phyloP scores from a whole-genome alignment of 2,329 filamentous ascomycete genomes.

The Aspergillus vadensis region DNA sequence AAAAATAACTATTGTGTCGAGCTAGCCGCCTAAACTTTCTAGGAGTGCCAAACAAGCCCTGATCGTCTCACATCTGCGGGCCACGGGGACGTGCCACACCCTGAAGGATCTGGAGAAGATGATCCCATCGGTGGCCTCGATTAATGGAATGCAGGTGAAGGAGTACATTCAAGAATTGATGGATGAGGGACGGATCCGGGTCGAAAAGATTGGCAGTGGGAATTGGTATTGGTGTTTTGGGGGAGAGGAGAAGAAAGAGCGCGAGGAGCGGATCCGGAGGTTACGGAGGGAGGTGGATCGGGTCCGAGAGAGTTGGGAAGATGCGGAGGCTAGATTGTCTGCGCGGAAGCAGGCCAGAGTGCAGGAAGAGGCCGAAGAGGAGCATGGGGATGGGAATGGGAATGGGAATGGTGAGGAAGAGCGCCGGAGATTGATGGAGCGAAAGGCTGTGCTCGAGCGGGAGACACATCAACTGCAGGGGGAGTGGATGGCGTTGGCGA shows the following conservation, averaged over 20 bases:
- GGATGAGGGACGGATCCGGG: constrained; percentile 63
- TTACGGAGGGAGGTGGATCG: constrained; percentile 35
- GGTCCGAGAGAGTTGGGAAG: constrained; percentile 31
- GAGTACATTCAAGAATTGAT: constrained; percentile 65
- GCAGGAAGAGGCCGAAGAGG: constrained; percentile 19
- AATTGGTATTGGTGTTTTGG: constrained; percentile 74
- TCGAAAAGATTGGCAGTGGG: constrained; percentile 70
- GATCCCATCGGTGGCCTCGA: constrained; percentile 62
- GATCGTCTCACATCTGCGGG: constrained; percentile 62
- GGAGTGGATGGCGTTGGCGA: constrained; percentile 12
- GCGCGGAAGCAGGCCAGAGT: constrained; percentile 39
- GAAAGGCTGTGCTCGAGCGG: constrained; percentile 27
- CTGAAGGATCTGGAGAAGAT: constrained; percentile 69
- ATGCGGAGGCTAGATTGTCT: constrained; percentile 39
- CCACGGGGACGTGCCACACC: constrained; percentile 62
- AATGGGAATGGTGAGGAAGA: constrained; percentile 26
- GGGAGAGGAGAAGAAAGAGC: constrained; percentile 57
- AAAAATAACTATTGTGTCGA: neutral
- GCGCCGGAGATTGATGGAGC: constrained; percentile 23
- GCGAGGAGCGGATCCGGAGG: constrained; percentile 37
- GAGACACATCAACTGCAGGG: constrained; percentile 38
- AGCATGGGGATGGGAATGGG: constrained; percentile 25
- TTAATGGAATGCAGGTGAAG: constrained; percentile 68
- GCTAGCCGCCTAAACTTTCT: constrained; percentile 55
- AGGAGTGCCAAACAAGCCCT: constrained; percentile 60